Conservation (phyloP, 495 filamentous ascomycete genomes). For the Talaromyces liani region DNA sequence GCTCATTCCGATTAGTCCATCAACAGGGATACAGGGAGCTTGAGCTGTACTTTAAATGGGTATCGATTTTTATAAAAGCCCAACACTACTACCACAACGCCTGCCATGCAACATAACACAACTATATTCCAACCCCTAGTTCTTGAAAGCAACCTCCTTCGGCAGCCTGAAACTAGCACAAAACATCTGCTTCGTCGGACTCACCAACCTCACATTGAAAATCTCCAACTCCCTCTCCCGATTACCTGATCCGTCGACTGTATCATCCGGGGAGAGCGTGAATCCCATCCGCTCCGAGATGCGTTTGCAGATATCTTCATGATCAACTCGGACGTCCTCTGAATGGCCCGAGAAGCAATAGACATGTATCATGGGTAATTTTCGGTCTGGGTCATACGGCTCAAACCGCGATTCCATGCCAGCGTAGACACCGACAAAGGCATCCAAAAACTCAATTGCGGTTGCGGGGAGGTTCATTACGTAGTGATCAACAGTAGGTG, state of each 20-base stretch:
- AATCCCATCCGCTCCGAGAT: constrained; percentile 56
- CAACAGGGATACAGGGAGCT: no score
- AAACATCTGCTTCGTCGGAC: constrained; percentile 93
- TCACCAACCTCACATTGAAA: constrained; percentile 77
- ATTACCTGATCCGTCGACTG: constrained; percentile 34
- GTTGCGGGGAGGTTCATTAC: constrained; percentile 95
- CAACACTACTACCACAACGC: background rate
- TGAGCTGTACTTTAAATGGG: background rate
- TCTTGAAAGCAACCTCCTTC: constrained; percentile 64
- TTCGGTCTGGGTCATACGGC: constrained; percentile 41
- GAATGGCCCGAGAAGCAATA: constrained; percentile 81
- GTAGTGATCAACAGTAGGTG: constrained; percentile 71
- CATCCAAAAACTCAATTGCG: constrained; percentile 77
- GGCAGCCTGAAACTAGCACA: constrained; percentile 89
- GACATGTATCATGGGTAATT: constrained; percentile 79
- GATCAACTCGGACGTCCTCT: constrained; percentile 55
- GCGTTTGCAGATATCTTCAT: constrained; percentile 59
- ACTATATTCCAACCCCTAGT: constrained; percentile 12
- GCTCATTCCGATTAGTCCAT: no score
- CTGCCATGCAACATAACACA: background rate
- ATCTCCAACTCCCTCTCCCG: constrained; percentile 53
- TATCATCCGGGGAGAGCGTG: constrained; percentile 51
- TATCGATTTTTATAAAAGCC: background rate
- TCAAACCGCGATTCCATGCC: constrained; percentile 58
- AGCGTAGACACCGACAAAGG: constrained; percentile 75